These are phyloP conservation scores for Eucalyptus polybractea DNA, from an alignment of 345 rosid genomes.

Conservation along the genomic window DNA sequence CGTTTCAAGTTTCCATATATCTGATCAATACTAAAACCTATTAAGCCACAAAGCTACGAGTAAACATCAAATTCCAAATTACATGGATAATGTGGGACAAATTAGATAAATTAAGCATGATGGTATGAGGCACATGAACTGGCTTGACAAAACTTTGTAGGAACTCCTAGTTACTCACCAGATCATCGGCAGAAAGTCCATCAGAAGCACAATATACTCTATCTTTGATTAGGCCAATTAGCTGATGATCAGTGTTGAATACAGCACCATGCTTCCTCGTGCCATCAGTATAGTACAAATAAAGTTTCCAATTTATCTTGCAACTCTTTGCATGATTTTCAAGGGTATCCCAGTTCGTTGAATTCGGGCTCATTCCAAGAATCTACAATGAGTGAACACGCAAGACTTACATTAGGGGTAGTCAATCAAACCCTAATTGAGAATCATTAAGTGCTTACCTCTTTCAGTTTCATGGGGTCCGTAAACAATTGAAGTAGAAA, in stretches of 20 bases:
- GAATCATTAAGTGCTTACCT: too few species aligned
- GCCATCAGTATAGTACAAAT: neutral
- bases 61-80: neutral
- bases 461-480: too few species aligned
- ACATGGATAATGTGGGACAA: neutral
- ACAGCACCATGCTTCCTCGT: neutral
- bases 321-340: neutral
- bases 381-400: neutral
- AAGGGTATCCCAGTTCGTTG: neutral
- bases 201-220: neutral
- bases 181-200: neutral
- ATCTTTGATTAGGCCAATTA: neutral
- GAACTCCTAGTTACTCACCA: neutral
- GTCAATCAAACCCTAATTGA: too few species aligned
- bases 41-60: neutral
- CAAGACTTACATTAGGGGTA: accelerated
- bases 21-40: neutral
- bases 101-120: neutral
- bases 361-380: neutral
- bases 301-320: neutral
- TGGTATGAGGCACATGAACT: neutral
- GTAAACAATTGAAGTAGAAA: too few species aligned
- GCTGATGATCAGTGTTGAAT: neutral
- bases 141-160: neutral
- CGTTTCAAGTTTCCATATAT: neutral